These are phyloP conservation scores for Cercophora sp. DNA, from an alignment of 495 filamentous ascomycete species.

Conservation along the genomic window DNA sequence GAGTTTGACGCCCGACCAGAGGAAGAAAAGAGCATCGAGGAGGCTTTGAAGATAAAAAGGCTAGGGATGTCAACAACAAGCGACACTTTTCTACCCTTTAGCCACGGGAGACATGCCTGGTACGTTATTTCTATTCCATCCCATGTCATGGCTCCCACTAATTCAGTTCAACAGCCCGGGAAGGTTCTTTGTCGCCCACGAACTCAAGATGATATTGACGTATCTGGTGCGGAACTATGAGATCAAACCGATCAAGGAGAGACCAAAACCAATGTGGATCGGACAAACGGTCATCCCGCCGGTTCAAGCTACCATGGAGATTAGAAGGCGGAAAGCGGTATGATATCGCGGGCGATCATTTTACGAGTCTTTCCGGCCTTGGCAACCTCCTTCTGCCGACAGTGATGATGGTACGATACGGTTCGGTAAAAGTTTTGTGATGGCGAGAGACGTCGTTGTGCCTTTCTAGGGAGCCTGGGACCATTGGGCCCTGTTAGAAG, in stretches of 20 bases:
- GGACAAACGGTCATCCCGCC: slow-evolving; percentile 30
- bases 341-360: too few species aligned
- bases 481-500: too few species aligned
- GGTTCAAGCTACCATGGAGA: slow-evolving; percentile 23
- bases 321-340: slow-evolving; percentile 23
- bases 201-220: slow-evolving; percentile 40
- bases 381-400: too few species aligned
- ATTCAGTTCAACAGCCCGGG: slow-evolving; percentile 37
- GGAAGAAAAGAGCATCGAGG: slow-evolving; percentile 19
- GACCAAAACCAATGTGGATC: slow-evolving; percentile 28
- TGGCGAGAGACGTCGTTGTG: too few species aligned
- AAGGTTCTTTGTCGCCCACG: slow-evolving; percentile 42
- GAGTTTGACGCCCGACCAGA: slow-evolving; percentile 27
- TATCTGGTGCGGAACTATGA: slow-evolving; percentile 43
- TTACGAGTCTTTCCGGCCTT: too few species aligned
- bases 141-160: too few species aligned
- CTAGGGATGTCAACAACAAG: slow-evolving; percentile 37
- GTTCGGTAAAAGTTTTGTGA: too few species aligned
- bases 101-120: slow-evolving; percentile 38
- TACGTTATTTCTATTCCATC: slow-evolving; percentile 10
- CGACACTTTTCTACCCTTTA: slow-evolving; percentile 30
- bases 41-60: slow-evolving; percentile 23
- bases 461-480: too few species aligned
- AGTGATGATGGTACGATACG: too few species aligned
- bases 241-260: slow-evolving; percentile 25